These are phyloP conservation scores for Termitomyces sp. DNA, from an alignment of 768 basidiomycete genomes.

Conservation along the genomic window DNA sequence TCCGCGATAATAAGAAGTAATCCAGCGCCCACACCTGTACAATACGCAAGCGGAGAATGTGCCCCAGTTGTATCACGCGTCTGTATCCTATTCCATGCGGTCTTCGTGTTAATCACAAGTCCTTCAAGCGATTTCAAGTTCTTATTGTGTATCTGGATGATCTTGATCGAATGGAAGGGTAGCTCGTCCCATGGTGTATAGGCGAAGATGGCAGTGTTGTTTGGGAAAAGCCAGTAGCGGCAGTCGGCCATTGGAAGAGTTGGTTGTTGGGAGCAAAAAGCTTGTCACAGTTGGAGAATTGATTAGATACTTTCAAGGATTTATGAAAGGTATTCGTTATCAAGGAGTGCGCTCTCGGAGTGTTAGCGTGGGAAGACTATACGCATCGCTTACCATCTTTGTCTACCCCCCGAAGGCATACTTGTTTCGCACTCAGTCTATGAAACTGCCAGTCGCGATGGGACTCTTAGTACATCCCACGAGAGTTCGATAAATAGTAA, in stretches of 20 bases:
- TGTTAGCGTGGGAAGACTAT: no score
- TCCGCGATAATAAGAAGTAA: background rate
- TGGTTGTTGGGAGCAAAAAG: background rate
- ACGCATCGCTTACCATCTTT: no score
- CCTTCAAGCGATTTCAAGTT: background rate
- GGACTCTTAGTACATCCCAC: no score
- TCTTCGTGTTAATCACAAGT: background rate
- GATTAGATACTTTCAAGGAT: background rate
- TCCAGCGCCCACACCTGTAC: background rate
- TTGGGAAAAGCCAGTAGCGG: background rate
- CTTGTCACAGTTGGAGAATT: background rate
- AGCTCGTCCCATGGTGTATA: constrained; percentile 3
- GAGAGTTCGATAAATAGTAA: no score
- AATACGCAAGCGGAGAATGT: background rate
- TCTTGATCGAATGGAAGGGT: background rate
- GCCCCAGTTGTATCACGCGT: background rate
- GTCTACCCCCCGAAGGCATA: no score
- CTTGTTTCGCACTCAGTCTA: no score
- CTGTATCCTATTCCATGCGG: constrained; percentile 3
- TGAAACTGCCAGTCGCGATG: no score
- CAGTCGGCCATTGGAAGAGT: background rate
- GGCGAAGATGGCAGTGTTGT: background rate
- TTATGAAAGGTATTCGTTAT: no score
- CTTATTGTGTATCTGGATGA: background rate
- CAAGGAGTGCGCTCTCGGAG: no score